A percentile compares a stretch with the other conserved stretches of the same genome.
Conservation (phyloP, 345 rosid genomes). For the Eucalyptus erythrocorys region DNA sequence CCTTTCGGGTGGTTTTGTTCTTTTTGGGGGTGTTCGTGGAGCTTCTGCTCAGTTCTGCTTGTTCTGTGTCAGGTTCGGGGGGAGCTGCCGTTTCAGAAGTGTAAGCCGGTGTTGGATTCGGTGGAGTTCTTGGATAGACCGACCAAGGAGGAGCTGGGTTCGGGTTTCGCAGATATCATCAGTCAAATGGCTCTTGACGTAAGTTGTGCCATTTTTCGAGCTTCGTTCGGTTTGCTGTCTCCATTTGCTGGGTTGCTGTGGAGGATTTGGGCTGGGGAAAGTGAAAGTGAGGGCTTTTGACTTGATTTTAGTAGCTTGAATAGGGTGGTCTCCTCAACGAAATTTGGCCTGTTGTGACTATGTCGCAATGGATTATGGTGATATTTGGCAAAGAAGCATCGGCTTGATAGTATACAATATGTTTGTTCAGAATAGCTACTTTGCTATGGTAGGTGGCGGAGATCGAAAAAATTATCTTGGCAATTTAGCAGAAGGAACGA, state of each 20-base stretch:
- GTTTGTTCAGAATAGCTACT: not conserved
- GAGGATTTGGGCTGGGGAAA: not conserved
- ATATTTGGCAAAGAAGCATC: not conserved
- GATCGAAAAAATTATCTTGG: not conserved
- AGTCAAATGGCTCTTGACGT: slow-evolving; percentile 97
- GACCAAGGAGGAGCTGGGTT: slow-evolving; percentile 44
- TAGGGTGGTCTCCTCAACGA: not conserved
- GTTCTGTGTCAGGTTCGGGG: slow-evolving; percentile 58
- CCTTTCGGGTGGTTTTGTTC: not conserved
- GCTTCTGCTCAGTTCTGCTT: not conserved
- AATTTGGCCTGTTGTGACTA: not conserved
- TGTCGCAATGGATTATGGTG: not conserved
- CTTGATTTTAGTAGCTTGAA: not conserved
- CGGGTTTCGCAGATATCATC: slow-evolving; percentile 66
- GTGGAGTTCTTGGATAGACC: slow-evolving; percentile 47
- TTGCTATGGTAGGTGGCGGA: not conserved
- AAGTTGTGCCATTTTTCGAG: not conserved
- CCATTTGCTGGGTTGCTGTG: not conserved
- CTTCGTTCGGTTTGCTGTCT: not conserved
- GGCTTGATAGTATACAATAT: not conserved
- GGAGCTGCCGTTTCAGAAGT: slow-evolving; percentile 79
- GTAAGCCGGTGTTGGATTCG: slow-evolving; percentile 57
- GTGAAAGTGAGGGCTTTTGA: not conserved
- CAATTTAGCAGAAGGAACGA: not conserved
- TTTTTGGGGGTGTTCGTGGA: not conserved